phyloP scores from a whole-genome alignment of 768 basidiomycete species.

The Hortiboletus campestris region DNA sequence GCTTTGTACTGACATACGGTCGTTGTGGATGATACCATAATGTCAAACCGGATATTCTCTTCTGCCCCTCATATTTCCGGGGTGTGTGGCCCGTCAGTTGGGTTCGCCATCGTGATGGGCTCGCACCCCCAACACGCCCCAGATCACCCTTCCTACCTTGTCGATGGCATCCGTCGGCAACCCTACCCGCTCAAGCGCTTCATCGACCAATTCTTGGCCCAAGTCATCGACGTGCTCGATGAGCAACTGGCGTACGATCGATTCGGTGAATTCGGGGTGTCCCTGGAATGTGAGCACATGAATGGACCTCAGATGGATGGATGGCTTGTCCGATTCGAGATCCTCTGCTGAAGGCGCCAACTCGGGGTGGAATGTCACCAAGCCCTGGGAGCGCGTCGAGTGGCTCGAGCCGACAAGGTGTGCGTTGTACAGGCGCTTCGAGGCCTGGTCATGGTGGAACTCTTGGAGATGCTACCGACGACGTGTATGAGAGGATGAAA shows the following conservation, averaged over 20 bases:
- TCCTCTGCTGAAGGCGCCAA: neutral
- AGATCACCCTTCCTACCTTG: neutral
- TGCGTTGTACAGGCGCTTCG: neutral
- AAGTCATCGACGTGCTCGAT: neutral
- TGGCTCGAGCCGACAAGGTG: neutral
- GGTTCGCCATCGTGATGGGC: too few species aligned
- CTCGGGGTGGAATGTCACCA: neutral
- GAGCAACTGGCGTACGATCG: neutral
- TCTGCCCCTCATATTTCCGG: too few species aligned
- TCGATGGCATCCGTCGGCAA: neutral
- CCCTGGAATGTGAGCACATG: neutral
- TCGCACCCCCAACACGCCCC: neutral
- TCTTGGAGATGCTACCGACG: neutral
- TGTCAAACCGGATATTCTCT: neutral
- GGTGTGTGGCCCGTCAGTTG: too few species aligned
- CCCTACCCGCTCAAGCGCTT: neutral
- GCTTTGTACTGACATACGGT: too few species aligned
- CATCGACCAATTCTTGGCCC: neutral
- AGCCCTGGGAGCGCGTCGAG: neutral
- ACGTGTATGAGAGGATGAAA: too few species aligned
- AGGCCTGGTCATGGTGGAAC: neutral
- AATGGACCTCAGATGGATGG: neutral
- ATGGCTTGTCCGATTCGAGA: neutral
- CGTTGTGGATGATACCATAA: conserved; percentile 18
- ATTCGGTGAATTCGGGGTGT: neutral